Evolutionary conservation across 345 rosid genomes (phyloP), one percentile per base, ranked within the genome.

Genomic region (Moricandia arvensis): DNA sequence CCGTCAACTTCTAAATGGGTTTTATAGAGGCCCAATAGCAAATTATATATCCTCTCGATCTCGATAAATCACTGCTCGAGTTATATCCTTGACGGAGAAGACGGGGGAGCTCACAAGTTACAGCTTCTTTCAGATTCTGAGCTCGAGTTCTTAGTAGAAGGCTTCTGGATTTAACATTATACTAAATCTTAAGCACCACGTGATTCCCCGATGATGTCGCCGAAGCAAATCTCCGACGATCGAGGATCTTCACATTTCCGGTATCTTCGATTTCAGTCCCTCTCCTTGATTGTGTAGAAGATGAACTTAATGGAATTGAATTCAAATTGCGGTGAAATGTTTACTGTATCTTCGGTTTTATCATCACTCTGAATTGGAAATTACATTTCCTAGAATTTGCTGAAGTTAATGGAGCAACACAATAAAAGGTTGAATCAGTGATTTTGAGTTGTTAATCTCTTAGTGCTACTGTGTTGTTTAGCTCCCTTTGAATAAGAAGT

Each of bases 211-310:
- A 93, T 89, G 90, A 93, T 88, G 90, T 88, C 97, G 63, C 93
- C 97, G 49, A 87, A 78, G 80, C 90, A 75, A 85, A 77, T 76
- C 72, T 78, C 89, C 59, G 97, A 91, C 45, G 96, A 87, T 86
- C 87, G 96, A 76, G 94, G 87, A 73, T 91, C 96, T 72, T 38
- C 91, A 66, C 84, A 90, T 69, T 85, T 82, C 85, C 84, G 94
- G 98, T 91, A 73, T 18, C 34, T 47, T 69, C 27, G 29, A 47
- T 59, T 68, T 2, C 3, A 4, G 4, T 15, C 7, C 3, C 8
- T 55, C 4, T 1, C 4, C 2, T 68, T 21, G 37, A 64, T 71
- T 43, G 7, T 9, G 57, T 76, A 17, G 69, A 69, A 69, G 11
- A 35, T 37, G 26, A 8, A 51, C 13, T 1, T 24, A 2, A 29